phyloP scores from a whole-genome alignment of 1,139 yeast species.

The Candida smagusa region DNA sequence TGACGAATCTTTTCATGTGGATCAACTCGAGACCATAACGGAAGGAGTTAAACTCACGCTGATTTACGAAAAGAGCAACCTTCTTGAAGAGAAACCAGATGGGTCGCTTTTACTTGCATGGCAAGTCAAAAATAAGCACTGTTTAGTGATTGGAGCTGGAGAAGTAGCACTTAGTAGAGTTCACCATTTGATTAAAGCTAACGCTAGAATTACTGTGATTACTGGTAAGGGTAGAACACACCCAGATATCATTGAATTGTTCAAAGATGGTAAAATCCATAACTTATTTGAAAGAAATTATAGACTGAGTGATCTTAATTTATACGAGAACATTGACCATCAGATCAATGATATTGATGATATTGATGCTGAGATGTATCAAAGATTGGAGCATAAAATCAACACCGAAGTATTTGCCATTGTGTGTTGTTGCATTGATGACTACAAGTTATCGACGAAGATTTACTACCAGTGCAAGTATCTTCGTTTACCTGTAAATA shows the following conservation, averaged over 20 bases:
- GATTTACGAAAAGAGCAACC: conserved; percentile 1
- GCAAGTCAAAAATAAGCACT: conserved; percentile 65
- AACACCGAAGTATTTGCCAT: conserved; percentile 49
- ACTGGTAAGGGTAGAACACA: conserved; percentile 48
- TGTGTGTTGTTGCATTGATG: conserved; percentile 76
- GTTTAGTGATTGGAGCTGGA: conserved; percentile 77
- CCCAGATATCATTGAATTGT: conserved; percentile 38
- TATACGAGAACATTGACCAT: conserved; percentile 40
- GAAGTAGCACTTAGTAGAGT: conserved; percentile 77
- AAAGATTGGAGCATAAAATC: conserved; percentile 31
- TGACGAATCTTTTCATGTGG: neutral
- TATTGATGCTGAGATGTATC: conserved; percentile 27
- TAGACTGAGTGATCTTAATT: conserved; percentile 40
- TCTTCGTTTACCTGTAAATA: conserved; percentile 64
- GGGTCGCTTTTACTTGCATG: conserved; percentile 69
- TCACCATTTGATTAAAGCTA: conserved; percentile 62
- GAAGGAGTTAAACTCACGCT: conserved; percentile 3
- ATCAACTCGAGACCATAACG: conserved; percentile 2
- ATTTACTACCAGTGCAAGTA: conserved; percentile 61
- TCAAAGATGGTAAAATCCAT: conserved; percentile 41
- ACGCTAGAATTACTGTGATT: conserved; percentile 67
- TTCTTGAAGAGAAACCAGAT: conserved; percentile 17
- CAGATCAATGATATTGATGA: conserved; percentile 15
- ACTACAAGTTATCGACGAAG: conserved; percentile 55
- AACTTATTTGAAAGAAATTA: conserved; percentile 42